Percentiles rank a stretch among this genome's conserved stretches.
phyloP scores from a whole-genome alignment of 2,329 filamentous ascomycete genomes.

The Ophiostoma pallidulum region DNA sequence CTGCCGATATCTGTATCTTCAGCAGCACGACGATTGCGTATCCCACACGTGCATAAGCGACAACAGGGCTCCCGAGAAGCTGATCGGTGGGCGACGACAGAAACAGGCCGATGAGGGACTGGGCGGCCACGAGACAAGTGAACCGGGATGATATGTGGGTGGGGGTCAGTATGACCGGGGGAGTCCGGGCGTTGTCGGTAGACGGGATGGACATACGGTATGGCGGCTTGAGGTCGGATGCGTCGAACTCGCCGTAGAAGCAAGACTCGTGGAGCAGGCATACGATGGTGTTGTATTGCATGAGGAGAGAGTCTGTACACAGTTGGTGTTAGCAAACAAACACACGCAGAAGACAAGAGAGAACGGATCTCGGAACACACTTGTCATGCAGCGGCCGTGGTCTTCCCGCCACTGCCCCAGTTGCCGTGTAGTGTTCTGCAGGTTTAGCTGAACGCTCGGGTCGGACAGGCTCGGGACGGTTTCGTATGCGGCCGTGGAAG shows the following conservation, averaged over 20 bases:
- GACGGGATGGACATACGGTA: constrained; percentile 9
- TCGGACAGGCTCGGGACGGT: background rate
- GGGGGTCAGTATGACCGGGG: background rate
- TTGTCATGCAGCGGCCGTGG: constrained; percentile 9
- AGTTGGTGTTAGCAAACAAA: background rate
- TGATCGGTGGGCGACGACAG: constrained; percentile 7
- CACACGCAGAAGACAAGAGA: background rate
- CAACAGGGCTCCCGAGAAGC: constrained; percentile 6
- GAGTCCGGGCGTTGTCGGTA: background rate
- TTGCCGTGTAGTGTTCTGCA: constrained; percentile 2
- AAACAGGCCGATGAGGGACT: constrained; percentile 11
- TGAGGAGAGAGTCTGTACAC: constrained; percentile 11
- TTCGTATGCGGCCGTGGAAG: background rate
- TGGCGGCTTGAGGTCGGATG: constrained; percentile 12
- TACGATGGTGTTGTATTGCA: constrained; percentile 12
- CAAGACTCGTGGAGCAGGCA: constrained; percentile 12
- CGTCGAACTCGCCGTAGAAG: constrained; percentile 13
- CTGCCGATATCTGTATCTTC: constrained; percentile 12
- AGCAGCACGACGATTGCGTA: constrained; percentile 13
- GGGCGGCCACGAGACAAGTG: constrained; percentile 9
- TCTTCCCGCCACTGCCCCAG: constrained; percentile 11
- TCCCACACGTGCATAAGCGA: constrained; percentile 12
- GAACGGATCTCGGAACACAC: background rate
- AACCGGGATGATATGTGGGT: constrained; percentile 3
- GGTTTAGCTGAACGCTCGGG: constrained; percentile 4